Base-by-base conservation (phyloP, 805 yeast genomes). In the Metschnikowia corniflorae region DNA sequence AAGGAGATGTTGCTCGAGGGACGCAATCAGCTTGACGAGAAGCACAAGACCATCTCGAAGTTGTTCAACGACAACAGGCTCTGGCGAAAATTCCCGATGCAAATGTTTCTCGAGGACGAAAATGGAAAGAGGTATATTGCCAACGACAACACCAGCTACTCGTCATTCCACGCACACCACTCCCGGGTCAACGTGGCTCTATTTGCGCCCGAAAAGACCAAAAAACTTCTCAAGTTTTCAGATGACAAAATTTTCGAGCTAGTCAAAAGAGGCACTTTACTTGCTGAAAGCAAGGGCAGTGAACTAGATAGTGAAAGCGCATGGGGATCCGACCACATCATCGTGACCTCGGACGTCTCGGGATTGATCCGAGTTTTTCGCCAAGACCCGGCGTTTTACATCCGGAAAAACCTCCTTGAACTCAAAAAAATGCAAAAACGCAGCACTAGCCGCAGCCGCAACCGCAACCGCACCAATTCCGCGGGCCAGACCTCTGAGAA, bases 181-280 rank as follows among this genome's bases (percentile, higher is more conserved):
- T 63, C 80, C 1, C 73, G 77, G 23, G 85, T 87, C 22, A 88
- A 91, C 27, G 78, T 75, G 25, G 89, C 95, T 0, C 51, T 78
- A 0, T 76, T 87, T 60, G 96, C 94, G 1, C 96, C 96, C 0
- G 62, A 73, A 14, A 66, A 68, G 4, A 82, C 95, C 0, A 68
- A 75, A 32, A 78, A 77, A 44, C 62, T 81, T 10, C 57, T 89
- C 26, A 80, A 82, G 30, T 63, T 80, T 26, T 82, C 95, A 1
- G 84, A 84, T 52, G 97, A 88, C 58, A 77, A 84, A 7, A 77
- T 89, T 5, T 86, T 74, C 58, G 95, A 86, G 42, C 55, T 85
- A 35, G 49, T 53, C 13, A 59, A 51, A 33, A 44, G 66, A 22
- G 60, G 35, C 31, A 37, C 26, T 39, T 37, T 39, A 24, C 19